These are phyloP conservation scores for Fusarium albidum DNA, from an alignment of 2,329 filamentous ascomycete genomes.

Conservation along the genomic window DNA sequence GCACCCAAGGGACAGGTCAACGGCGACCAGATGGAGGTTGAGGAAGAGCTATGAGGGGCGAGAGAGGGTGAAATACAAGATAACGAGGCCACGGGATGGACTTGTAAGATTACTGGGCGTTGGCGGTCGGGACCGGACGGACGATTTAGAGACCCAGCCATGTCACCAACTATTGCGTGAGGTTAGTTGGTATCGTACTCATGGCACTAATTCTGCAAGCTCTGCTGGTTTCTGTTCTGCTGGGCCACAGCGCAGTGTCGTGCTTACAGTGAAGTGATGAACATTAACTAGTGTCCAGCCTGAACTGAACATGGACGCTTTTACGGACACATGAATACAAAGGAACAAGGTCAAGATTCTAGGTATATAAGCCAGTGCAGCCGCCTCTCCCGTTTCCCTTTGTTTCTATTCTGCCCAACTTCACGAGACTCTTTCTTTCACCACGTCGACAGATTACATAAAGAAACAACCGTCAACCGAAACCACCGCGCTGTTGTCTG, in stretches of 20 bases:
- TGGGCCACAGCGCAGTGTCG: neutral
- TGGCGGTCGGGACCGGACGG: conserved; percentile 41
- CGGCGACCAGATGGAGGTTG: conserved; percentile 73
- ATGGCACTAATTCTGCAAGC: conserved; percentile 33
- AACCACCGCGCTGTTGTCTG: conserved; percentile 9
- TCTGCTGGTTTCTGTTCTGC: neutral
- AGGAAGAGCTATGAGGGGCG: conserved; percentile 60
- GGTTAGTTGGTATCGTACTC: conserved; percentile 34
- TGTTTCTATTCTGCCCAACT: too few relatives aligned
- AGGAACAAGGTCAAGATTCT: neutral
- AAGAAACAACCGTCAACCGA: conserved; percentile 12
- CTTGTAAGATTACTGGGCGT: conserved; percentile 46
- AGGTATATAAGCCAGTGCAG: neutral
- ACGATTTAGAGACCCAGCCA: conserved; percentile 39
- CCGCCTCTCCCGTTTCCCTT: neutral
- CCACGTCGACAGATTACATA: neutral
- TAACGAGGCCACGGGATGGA: conserved; percentile 36
- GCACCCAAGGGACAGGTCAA: conserved; percentile 59
- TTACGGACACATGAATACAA: neutral
- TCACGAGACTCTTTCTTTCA: neutral
- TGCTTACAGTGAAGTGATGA: conserved; percentile 7
- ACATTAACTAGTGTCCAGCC: neutral
- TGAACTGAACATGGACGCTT: conserved; percentile 19
- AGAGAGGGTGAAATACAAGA: conserved; percentile 13
- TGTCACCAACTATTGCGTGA: conserved; percentile 37